Conservation (phyloP, 2,329 filamentous ascomycete species). For the Mariannaea sp. region DNA sequence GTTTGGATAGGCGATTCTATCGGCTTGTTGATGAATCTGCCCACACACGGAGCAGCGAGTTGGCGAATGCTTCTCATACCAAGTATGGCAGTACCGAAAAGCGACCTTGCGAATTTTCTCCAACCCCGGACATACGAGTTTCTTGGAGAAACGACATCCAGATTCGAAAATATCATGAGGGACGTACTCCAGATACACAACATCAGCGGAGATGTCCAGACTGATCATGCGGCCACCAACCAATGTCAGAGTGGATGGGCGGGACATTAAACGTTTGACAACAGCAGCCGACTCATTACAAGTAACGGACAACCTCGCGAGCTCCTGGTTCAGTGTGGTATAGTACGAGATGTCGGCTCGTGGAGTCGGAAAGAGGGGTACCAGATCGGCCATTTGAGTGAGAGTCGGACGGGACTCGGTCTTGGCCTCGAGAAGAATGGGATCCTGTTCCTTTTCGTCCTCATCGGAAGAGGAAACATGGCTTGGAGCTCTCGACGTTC, state of each 20-base stretch:
- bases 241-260: constrained; percentile 34
- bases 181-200: constrained; percentile 45
- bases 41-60: constrained; percentile 44
- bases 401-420: constrained; percentile 28
- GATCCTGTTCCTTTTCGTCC: constrained; percentile 27
- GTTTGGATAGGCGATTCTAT: constrained; percentile 41
- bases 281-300: constrained; percentile 37
- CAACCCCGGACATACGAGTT: constrained; percentile 38
- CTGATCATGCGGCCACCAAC: constrained; percentile 37
- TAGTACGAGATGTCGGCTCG: constrained; percentile 44
- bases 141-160: constrained; percentile 35
- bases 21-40: constrained; percentile 35
- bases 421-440: constrained; percentile 32
- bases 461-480: constrained; percentile 9
- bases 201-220: constrained; percentile 38
- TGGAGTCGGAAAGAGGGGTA: constrained; percentile 36
- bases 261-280: constrained; percentile 26
- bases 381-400: constrained; percentile 27
- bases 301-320: constrained; percentile 35
- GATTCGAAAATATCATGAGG: constrained; percentile 36
- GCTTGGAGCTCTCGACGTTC: not conserved
- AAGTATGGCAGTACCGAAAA: constrained; percentile 49
- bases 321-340: constrained; percentile 36
- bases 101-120: constrained; percentile 47
- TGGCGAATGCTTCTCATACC: constrained; percentile 41